A percentile compares a stretch with the other conserved stretches of the same genome.
Evolutionary conservation across 1,139 yeast genomes (phyloP).

Genomic region (Pichiaceae sp.): DNA sequence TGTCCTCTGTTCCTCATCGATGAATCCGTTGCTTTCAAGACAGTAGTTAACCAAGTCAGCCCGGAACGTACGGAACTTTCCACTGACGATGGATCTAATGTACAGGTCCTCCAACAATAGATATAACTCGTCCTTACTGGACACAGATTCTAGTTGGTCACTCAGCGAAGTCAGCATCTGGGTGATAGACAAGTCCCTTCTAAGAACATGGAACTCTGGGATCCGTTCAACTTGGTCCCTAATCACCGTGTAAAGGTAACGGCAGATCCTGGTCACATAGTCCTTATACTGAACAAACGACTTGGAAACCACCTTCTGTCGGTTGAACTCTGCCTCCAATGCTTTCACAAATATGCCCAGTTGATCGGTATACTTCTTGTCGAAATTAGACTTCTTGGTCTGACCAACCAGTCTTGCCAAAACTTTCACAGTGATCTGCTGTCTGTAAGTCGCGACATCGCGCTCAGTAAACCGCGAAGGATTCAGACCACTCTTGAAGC

Average conservation of each 20-base stretch:
- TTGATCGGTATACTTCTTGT: background rate
- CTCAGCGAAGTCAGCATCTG: constrained; percentile 13
- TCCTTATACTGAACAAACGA: constrained; percentile 6
- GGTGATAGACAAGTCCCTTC: constrained; percentile 11
- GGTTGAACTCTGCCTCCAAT: constrained; percentile 13
- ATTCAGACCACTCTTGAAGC: constrained; percentile 12
- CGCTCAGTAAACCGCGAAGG: constrained; percentile 7
- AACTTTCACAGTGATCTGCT: constrained; percentile 12
- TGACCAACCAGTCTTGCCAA: constrained; percentile 13
- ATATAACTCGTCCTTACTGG: constrained; percentile 15
- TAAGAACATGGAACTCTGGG: constrained; percentile 10
- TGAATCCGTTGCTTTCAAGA: constrained; percentile 4
- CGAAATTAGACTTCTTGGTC: constrained; percentile 4
- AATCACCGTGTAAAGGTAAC: constrained; percentile 18
- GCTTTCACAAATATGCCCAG: constrained; percentile 11
- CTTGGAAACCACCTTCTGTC: constrained; percentile 4
- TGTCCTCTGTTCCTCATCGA: constrained; percentile 4
- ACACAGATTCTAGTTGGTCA: constrained; percentile 17
- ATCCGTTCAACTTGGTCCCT: constrained; percentile 6
- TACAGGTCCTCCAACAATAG: constrained; percentile 14
- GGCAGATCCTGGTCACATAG: constrained; percentile 11
- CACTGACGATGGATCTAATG: constrained; percentile 9
- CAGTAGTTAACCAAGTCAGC: constrained; percentile 8
- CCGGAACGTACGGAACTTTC: constrained; percentile 8
- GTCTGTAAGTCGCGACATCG: constrained; percentile 10